Conservation (phyloP, 257 asterid species). For the Fraxinus americana region DNA sequence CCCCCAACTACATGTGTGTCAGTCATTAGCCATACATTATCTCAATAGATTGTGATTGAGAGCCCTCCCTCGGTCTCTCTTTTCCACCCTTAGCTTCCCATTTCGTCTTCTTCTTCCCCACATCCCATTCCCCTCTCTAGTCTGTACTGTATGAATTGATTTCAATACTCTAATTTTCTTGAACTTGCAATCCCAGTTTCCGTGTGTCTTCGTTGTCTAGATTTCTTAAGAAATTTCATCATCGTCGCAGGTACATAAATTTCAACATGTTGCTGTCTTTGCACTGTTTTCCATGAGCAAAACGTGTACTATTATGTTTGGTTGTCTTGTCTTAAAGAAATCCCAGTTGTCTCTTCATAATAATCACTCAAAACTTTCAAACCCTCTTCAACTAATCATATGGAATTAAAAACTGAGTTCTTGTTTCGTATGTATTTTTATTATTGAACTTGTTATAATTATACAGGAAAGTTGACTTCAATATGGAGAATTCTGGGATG, state of each 20-base stretch:
- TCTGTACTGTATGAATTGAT: too few relatives aligned
- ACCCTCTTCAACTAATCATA: not conserved
- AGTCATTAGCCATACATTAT: too few relatives aligned
- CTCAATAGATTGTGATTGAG: not conserved
- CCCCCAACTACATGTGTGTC: too few relatives aligned
- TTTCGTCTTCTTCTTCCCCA: not conserved
- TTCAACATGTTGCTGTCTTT: not conserved
- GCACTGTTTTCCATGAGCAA: not conserved
- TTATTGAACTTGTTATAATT: not conserved
- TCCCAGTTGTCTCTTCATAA: not conserved
- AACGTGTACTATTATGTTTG: not conserved
- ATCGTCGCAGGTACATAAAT: not conserved
- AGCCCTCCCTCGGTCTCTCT: not conserved
- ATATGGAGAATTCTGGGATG: conserved; percentile 37
- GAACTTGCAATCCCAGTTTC: not conserved
- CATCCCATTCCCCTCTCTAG: not conserved
- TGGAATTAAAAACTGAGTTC: not conserved
- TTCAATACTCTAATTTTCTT: not conserved
- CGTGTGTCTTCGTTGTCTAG: not conserved
- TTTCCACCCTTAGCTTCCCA: not conserved
- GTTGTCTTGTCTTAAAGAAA: not conserved
- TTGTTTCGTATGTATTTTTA: not conserved
- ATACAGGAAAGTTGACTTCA: conserved; percentile 9
- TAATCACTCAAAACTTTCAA: not conserved
- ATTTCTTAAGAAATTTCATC: not conserved